Percentiles rank a stretch among this genome's conserved stretches.
phyloP scores from a whole-genome alignment of 2,329 filamentous ascomycete species.

The Fusarium subglutinans region DNA sequence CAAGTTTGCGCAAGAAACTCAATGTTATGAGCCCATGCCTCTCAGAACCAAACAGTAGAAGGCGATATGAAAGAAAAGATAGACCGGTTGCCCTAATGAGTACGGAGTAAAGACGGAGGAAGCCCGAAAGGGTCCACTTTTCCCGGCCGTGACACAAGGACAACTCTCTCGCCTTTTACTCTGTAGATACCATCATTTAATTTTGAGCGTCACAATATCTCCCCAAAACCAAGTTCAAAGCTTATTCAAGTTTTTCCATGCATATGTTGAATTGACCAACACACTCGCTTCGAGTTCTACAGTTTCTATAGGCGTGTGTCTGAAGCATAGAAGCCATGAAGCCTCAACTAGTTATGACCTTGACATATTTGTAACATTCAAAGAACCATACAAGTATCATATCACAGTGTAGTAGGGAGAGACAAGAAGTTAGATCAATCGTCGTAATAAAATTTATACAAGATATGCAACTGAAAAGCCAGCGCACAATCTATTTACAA shows the following conservation, averaged over 20 bases:
- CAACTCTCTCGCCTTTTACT: neutral
- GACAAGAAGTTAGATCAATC: neutral
- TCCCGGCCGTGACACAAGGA: neutral
- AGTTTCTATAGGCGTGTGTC: neutral
- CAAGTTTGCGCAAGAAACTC: neutral
- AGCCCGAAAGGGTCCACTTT: neutral
- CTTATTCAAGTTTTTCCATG: neutral
- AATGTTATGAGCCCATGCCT: neutral
- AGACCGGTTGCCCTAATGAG: neutral
- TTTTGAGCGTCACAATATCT: neutral
- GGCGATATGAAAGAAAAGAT: neutral
- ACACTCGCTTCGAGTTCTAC: neutral
- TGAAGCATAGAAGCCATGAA: neutral
- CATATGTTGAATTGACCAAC: too few relatives aligned
- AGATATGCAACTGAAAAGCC: slow-evolving; percentile 34
- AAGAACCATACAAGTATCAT: neutral
- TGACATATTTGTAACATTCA: neutral
- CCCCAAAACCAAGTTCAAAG: too few relatives aligned
- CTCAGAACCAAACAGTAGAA: neutral
- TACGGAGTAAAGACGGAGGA: neutral
- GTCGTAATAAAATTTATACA: slow-evolving; percentile 42
- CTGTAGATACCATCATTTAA: neutral
- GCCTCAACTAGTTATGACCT: neutral
- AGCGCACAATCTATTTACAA: slow-evolving; percentile 42
- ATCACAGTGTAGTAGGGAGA: neutral